Percentiles rank a stretch among this genome's conserved stretches.
Conservation (phyloP, 495 filamentous ascomycete genomes). For the Cudoniella acicularis region DNA sequence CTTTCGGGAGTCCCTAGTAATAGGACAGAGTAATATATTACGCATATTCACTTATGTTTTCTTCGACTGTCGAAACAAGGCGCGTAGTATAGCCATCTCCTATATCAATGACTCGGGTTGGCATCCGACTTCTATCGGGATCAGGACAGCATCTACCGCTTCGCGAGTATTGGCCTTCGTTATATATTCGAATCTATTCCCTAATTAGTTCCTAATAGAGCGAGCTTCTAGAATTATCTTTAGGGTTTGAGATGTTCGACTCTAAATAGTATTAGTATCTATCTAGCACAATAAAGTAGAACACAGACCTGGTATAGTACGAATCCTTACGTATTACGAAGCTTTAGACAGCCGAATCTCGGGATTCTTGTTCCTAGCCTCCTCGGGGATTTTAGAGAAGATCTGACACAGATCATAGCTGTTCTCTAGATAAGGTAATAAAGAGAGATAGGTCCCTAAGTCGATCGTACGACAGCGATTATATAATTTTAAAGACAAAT, state of each 20-base stretch:
- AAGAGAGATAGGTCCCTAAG: not conserved
- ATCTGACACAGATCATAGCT: conserved; percentile 2
- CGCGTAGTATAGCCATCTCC: not conserved
- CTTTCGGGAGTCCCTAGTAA: conserved; percentile 6
- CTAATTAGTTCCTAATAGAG: not conserved
- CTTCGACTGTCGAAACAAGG: not conserved
- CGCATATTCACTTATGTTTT: not conserved
- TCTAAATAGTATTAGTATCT: conserved; percentile 1
- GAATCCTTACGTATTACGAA: conserved; percentile 2
- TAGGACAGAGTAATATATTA: conserved; percentile 11
- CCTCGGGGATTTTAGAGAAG: not conserved
- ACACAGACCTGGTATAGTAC: conserved; percentile 3
- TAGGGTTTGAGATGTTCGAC: no score
- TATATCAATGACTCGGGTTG: conserved; percentile 5
- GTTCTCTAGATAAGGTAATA: not conserved
- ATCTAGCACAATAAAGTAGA: conserved; percentile 3
- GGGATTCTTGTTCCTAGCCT: not conserved
- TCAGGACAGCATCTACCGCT: not conserved
- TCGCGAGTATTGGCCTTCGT: not conserved
- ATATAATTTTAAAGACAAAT: conserved; percentile 4
- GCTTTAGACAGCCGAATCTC: not conserved
- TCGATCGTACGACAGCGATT: conserved; percentile 1
- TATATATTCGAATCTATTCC: conserved; percentile 1
- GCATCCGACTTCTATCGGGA: not conserved
- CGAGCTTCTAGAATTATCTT: not conserved